Conservation (phyloP, 371 early-diverging fungal genomes). For the Mucor piriformis region DNA sequence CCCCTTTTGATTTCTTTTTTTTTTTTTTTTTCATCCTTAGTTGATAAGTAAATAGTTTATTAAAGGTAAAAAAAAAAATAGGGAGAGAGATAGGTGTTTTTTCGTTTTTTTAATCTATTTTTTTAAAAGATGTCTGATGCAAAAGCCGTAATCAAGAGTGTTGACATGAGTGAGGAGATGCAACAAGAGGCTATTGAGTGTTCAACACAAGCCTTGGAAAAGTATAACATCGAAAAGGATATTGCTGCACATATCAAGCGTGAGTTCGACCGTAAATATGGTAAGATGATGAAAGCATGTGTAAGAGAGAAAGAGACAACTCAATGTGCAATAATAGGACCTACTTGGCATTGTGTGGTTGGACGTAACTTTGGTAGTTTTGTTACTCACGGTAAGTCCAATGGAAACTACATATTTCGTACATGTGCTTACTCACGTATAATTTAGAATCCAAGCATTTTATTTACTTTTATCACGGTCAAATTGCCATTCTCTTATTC, state of each 20-base stretch:
- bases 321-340: slow-evolving; percentile 43
- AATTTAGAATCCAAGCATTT: slow-evolving; percentile 87
- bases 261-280: slow-evolving; percentile 97
- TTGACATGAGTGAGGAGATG: slow-evolving; percentile 97
- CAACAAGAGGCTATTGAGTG: slow-evolving; percentile 94
- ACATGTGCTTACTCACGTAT: background rate
- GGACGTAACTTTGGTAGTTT: slow-evolving; percentile 98
- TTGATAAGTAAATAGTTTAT: background rate
- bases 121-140: slow-evolving; percentile 58
- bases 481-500: slow-evolving; percentile 95
- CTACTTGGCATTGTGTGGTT: slow-evolving; percentile 98
- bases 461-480: slow-evolving; percentile 97
- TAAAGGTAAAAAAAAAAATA: slow-evolving; percentile 5
- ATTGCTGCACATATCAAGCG: slow-evolving; percentile 97
- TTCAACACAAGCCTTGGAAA: slow-evolving; percentile 90
- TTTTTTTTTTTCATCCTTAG: background rate
- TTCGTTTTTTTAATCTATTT: background rate
- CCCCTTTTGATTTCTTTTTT: background rate
- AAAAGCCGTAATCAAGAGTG: slow-evolving; percentile 94
- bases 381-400: slow-evolving; percentile 95
- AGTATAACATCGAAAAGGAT: slow-evolving; percentile 95
- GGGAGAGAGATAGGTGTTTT: background rate
- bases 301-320: background rate
- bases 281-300: slow-evolving; percentile 27
- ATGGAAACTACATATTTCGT: slow-evolving; percentile 26